Evolutionary conservation across 2,329 filamentous ascomycete species (phyloP), one percentile per base, ranked within the genome.

Genomic region (Fusarium sp.): DNA sequence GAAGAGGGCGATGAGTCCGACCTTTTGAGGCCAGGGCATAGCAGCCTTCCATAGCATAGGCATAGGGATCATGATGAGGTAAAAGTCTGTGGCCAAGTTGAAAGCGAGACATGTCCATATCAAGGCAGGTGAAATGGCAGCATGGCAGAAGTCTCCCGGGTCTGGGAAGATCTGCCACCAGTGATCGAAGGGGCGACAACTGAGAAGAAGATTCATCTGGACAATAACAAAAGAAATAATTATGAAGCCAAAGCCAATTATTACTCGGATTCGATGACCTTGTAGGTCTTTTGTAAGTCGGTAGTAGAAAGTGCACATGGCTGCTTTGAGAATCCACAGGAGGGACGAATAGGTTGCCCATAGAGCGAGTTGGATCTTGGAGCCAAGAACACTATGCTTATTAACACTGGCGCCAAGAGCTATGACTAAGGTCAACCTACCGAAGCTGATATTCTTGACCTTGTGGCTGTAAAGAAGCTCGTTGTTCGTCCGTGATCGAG

Each of bases 101-200:
- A 86, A 79, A 6, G 82, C 78, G 35, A 86, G 83, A 3, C 83
- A 86, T n/a, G 85, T 82, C 76, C 85, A 87, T 40, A 88, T 80
- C 50, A 87, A 81, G 52, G 84, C 83, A 18, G 81, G 81, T 1
- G 86, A 86, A 14, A 88, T 83, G 12, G 85, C 85, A 11, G 84
- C 82, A 45, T 86, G 84, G 64, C 85, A 87, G 48, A 84, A 68
- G 49, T 58, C 83, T 14, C 88, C 87, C 1, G 88, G 88, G 33
- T 90, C 77, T 0, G 88, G 88, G 56, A 84, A 80, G 52, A 90
- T 88, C 75, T 90, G 87, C 87, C 88, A 90, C 73, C 87, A 86
- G 41, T 83, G 83, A 30, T 80, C 69, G 57, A 90, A 83, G 0
- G 87, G 87, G 27, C 81, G 81, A 69, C 88, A 90, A 11, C 83